phyloP scores from a whole-genome alignment of 148 eudicot genomes.

The Rhododendron vialii region DNA sequence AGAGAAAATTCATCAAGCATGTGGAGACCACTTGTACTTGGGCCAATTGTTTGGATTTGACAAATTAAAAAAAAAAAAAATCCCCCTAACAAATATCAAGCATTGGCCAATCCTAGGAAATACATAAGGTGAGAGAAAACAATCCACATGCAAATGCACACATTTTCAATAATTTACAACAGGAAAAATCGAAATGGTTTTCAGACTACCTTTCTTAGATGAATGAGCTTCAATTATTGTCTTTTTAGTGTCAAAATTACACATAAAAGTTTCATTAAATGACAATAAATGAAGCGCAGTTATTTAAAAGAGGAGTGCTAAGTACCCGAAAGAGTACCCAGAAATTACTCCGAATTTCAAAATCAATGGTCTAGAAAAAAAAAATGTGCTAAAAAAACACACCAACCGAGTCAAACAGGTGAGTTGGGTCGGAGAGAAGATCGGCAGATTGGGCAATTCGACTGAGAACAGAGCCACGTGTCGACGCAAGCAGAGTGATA shows the following conservation, averaged over 20 bases:
- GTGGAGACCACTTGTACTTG: not conserved
- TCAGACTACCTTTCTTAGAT: no score
- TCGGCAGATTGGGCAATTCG: constrained; percentile 80
- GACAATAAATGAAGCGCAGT: no score
- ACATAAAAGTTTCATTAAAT: not conserved
- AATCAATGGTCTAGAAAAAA: not conserved
- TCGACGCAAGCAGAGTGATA: constrained; percentile 78
- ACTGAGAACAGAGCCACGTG: constrained; percentile 50
- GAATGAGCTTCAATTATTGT: no score
- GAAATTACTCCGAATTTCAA: no score
- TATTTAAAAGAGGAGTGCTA: no score
- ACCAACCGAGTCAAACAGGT: constrained; percentile 20
- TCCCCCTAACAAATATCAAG: not conserved
- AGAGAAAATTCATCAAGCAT: not conserved
- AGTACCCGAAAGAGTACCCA: no score
- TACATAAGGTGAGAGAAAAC: not conserved
- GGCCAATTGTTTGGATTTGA: not conserved
- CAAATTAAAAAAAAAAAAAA: no score
- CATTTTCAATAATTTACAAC: not conserved
- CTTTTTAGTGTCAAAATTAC: no score
- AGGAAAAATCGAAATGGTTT: no score
- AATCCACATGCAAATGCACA: not conserved
- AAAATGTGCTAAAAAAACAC: not conserved
- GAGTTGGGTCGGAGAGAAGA: constrained; percentile 42
- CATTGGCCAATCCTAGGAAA: not conserved